Percentiles rank a stretch among this genome's conserved stretches.
phyloP scores from a whole-genome alignment of 257 asterid species.

The Paulownia fortunei region DNA sequence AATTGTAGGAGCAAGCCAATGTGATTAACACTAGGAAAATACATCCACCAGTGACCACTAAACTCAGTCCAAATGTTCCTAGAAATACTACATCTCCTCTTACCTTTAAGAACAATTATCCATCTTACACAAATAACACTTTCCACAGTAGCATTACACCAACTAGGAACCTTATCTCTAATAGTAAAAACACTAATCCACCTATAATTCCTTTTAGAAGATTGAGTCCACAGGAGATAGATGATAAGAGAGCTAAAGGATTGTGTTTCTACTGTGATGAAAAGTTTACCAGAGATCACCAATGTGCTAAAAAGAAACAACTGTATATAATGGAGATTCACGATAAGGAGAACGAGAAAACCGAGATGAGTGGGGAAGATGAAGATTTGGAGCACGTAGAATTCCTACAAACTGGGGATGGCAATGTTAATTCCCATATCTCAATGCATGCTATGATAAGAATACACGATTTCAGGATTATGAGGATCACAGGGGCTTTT shows the following conservation, averaged over 20 bases:
- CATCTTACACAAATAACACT: no score
- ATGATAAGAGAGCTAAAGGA: background rate
- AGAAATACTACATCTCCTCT: no score
- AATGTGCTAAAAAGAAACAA: background rate
- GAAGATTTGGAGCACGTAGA: accelerated
- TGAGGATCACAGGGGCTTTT: background rate
- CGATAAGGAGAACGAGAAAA: background rate
- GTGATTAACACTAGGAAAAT: no score
- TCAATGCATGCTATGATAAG: background rate
- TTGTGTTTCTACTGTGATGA: background rate
- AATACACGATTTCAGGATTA: background rate
- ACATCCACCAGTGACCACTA: background rate
- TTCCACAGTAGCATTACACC: no score
- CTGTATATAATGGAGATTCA: background rate
- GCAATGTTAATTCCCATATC: background rate
- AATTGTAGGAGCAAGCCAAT: background rate
- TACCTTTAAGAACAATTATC: no score
- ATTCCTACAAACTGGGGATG: no score
- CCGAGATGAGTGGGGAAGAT: background rate
- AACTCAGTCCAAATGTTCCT: no score
- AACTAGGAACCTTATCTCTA: no score
- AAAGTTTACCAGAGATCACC: background rate
- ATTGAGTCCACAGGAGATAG: background rate
- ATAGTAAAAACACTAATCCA: background rate
- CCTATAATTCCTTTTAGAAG: background rate